Base-by-base conservation (phyloP, 176 grass and related monocot genomes). In the Aegilops umbellulata region DNA sequence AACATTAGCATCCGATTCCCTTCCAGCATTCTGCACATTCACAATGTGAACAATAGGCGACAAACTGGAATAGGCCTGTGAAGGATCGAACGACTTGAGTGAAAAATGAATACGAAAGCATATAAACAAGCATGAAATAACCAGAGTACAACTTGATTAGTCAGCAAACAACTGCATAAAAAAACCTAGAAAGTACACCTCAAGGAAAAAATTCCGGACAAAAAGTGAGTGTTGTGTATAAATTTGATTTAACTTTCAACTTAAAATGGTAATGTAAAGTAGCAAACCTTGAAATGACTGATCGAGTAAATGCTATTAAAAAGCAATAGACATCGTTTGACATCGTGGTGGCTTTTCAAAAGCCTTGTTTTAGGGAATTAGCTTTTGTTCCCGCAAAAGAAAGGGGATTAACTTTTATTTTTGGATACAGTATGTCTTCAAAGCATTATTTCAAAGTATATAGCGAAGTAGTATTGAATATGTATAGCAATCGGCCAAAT, bases 11-110 rank as follows among this genome's bases (percentile, higher is more conserved):
- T 65, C 62, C 2, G 93, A 98, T 49, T 93, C 91, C 67, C 34
- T 94, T 78, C 46, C 86, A 64, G 77, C 81, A 83, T 78, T 90
- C 25, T 84, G 80, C 65, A 95, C 91, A 84, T 94, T 92, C 46
- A 98, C 95, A 70, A 98, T 83, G 81, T 98, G 95, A 84, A 98
- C 90, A 41, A 88, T 82, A 80, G 91, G 93, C 6, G 90, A 90
- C 51, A 98, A 77, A 89, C 93, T 98, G 51, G 91, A 62, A 83
- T 98, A 98, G 31, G 91, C 95, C 95, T 97, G 91, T 76, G 74
- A 95, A 53, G 23, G 26, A 83, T 78, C 7, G 60, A 83, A 70
- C 7, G 22, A 26, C 23, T 70, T 81, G 22, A 84, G 74, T 76
- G 49, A 53, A 53, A 71, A 24, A 75, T 49, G 42, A 75, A 75